A percentile compares a stretch with the other conserved stretches of the same genome.
phyloP scores from a whole-genome alignment of 2,329 filamentous ascomycete species.

The Reticulascus tulasneorum region DNA sequence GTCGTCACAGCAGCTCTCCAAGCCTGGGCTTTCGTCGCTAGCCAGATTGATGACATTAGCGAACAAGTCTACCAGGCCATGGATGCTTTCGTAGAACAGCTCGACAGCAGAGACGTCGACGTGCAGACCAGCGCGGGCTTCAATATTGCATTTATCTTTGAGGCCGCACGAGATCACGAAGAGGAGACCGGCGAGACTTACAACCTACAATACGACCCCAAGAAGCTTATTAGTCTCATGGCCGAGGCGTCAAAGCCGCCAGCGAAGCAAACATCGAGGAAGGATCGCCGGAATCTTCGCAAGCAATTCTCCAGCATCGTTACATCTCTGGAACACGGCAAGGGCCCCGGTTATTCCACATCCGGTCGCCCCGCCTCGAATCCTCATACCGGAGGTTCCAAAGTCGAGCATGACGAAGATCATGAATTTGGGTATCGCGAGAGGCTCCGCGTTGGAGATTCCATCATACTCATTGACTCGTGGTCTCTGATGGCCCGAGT shows the following conservation, averaged over 20 bases:
- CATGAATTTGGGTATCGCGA: slow-evolving; percentile 50
- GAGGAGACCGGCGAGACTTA: slow-evolving; percentile 45
- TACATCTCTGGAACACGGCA: slow-evolving; percentile 50
- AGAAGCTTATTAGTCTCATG: slow-evolving; percentile 44
- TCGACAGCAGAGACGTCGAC: slow-evolving; percentile 66
- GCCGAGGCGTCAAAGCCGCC: slow-evolving; percentile 41
- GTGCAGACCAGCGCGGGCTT: slow-evolving; percentile 76
- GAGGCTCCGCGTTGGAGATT: slow-evolving; percentile 44
- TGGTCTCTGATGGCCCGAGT: slow-evolving; percentile 48
- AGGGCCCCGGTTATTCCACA: slow-evolving; percentile 52
- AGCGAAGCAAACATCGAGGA: slow-evolving; percentile 47
- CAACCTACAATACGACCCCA: slow-evolving; percentile 48
- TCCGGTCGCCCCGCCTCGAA: slow-evolving; percentile 37
- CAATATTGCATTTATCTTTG: slow-evolving; percentile 79
- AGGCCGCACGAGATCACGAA: slow-evolving; percentile 55
- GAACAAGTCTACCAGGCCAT: slow-evolving; percentile 67
- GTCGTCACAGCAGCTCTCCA: slow-evolving; percentile 73
- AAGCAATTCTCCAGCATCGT: slow-evolving; percentile 47
- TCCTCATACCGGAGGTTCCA: slow-evolving; percentile 36
- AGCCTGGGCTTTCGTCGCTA: slow-evolving; percentile 77
- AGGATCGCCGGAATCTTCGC: slow-evolving; percentile 43
- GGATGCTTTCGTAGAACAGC: slow-evolving; percentile 80
- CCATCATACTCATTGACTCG: slow-evolving; percentile 41
- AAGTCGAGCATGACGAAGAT: slow-evolving; percentile 37
- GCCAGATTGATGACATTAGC: slow-evolving; percentile 70